Evolutionary conservation across 495 filamentous ascomycete species (phyloP), one percentile per base, ranked within the genome.

Genomic region (Aspergillus wentii): DNA sequence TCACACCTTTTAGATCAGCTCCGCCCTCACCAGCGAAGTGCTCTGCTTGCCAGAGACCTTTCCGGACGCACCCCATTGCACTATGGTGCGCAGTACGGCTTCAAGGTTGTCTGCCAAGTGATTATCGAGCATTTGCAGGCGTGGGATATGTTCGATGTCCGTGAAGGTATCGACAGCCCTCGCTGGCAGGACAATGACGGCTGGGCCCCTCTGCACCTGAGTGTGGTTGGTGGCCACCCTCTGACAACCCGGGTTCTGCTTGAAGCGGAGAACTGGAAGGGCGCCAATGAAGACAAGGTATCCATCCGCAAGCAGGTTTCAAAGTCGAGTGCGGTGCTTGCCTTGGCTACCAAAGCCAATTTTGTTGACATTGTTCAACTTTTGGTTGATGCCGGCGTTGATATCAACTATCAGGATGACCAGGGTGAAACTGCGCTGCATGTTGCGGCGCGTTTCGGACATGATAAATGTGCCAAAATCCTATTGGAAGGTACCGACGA

Each of bases 81-180:
- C 55, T 98, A 98, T 59, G 91, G 88, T 3, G 92, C 92, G 0
- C 88, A 96, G 62, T 94, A 92, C 57, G 92, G 92, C 3, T 86
- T 95, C 49, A 85, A 86, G 17, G 76, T 83, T 31, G 80, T 96
- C 7, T 95, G 88, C 53, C 74, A 92, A 56, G 64, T 88, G n/a
- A 69, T 98, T 38, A 87, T 95, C 57, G 79, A 82, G 32, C 82
- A 84, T 46, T 87, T 98, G 77, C 84, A 86, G 49, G 76, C 78
- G 15, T 98, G 91, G 91, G 78, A 75, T 13, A 80, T 89, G 48
- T 95, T 95, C 51, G 78, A 92, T 51, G 77, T 89, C 18, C 77
- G 77, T 17, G 71, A 86, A 31, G 89, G 89, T 1, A 91, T 98
- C 30, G 89, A 96, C 56, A 83, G 85, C 1, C 66, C 78, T 1